Base-by-base conservation (phyloP, 306 rosid species). In the Quercus ilex region DNA sequence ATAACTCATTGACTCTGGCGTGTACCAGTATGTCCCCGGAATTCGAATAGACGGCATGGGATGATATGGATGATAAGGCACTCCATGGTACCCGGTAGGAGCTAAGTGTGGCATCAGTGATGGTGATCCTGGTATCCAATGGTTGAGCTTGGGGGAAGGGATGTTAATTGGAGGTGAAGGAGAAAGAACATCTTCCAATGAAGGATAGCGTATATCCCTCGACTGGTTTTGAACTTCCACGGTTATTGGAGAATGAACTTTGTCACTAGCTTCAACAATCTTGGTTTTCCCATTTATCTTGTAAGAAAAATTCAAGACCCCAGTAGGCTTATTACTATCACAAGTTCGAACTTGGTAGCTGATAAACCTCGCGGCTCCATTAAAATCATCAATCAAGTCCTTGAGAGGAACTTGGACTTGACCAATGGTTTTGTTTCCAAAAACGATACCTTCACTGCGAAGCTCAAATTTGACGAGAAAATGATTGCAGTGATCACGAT, bases 301-400 rank as follows among this genome's bases (percentile, higher is more conserved):
- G 76, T 46, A 80, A 62, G 84, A 84, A 62, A 80, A 77, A 60
- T 80, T 78, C 82, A 84, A 20, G 59, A 84, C 84, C 25, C 85
- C 85, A 26, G 81, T 78, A 3, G 85, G 74, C 78, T 81, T 81
- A 28, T 81, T 81, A 28, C 85, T 81, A 20, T 78, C 78, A 30
- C 53, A 41, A 15, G 65, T 55, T 71, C 77, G 49, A 11, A 85
- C 67, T 55, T 85, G 88, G 41, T 85, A 81, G 15, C 81, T 79
- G 35, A 78, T 23, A 23, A 74, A 60, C 71, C 88, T 55, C 67
- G 81, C 71, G 15, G 76, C 55, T 15, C 79, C 83, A 55, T 69
- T 81, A 60, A 18, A 60, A 38, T 78, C 81, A 46, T 78, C 81
- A 20, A 82, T 70, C 64, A 85, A 59, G 52, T 85, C 88, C 62